Base-by-base conservation (phyloP, 2,329 filamentous ascomycete genomes). In the Didymella glomerata region DNA sequence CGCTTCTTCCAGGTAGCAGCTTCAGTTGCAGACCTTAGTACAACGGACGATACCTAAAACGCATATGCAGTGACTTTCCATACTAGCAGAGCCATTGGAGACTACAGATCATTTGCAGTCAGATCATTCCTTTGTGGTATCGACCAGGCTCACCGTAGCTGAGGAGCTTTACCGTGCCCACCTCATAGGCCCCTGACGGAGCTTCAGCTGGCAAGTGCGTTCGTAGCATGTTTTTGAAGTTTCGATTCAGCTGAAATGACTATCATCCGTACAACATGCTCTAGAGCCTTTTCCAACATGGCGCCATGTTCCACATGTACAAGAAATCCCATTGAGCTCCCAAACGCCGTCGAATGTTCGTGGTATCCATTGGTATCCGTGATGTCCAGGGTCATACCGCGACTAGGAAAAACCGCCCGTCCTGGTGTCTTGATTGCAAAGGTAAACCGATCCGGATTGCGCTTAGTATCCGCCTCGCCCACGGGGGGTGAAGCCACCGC, bases 261-360 rank as follows among this genome's bases (percentile, higher is more conserved):
- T 56, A 55, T 60, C 48, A 47, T 60, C 57, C 57, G 46, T 47
- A 51, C 50, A 60, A 47, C 46, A 57, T 55, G 50, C 46, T 50
- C 48, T 59, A 48, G 45, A 62, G 62, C 54, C 41, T 57, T 63
- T 58, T 60, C 57, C 52, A 60, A 57, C 49, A 66, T 57, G 66
- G 68, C 68, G 65, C 70, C 68, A 66, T 65, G 52, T 64, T 67
- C 55, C 61, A 68, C 65, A 65, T 68, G 62, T 67, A 63, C 59
- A 68, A 52, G 60, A 61, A 64, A 57, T 59, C 62, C 65, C 62
- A 67, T 64, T 54, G 50, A 71, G 67, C 68, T 67, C 68, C 70
- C 57, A 67, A 74, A 74, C 72, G 70, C 72, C 72, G 65, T 68
- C 59, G 60, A 65, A 68, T 68, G 67, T 69, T 71, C 69, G 66